Evolutionary conservation across 345 rosid species (phyloP), one percentile per base, ranked within the genome.

Genomic region (Ricinus communis): DNA sequence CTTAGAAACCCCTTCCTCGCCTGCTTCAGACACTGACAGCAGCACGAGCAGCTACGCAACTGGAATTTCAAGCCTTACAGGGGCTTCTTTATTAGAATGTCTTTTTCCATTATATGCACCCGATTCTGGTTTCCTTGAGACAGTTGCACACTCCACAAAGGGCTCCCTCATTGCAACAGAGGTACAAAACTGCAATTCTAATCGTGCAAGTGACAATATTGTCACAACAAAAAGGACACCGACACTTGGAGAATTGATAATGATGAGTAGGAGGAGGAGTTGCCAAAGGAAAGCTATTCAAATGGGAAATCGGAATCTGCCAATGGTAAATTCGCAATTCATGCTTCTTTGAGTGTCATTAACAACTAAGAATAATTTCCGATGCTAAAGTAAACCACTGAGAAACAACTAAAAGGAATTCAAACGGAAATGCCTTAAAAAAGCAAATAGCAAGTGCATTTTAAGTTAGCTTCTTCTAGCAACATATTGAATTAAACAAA

Each of bases 201-300:
- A 60, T 61, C 21, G 15, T 52, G 76, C 71, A 62, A 68, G 69
- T 40, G 75, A 63, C 22, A 65, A 70, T 56, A 73, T 71, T 72
- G 56, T 64, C 15, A 28, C 68, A 65, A 63, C 83, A 62, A 90
- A 87, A 74, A 79, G 50, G 69, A 81, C 93, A 6, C 73, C 79
- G 47, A 94, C 96, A 65, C 97, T 94, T 0, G 91, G 87, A 71
- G 97, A 91, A 81, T 76, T 90, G 72, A 91, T 91, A 77, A 84
- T 90, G 96, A 82, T 87, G 88, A 88, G 93, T 79, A 80, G 87
- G 33, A 86, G 87, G 87, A 86, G 82, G 84, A 91, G 97, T 62
- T 81, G 79, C 71, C 84, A 82, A 69, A 83, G 88, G 74, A 88
- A 87, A 81, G 86, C 95, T 56, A 85, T 61, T 71, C 82, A 83